A percentile compares a stretch with the other conserved stretches of the same genome.
Conservation (phyloP, 2,329 filamentous ascomycete genomes). For the Mycocentrospora acerina region DNA sequence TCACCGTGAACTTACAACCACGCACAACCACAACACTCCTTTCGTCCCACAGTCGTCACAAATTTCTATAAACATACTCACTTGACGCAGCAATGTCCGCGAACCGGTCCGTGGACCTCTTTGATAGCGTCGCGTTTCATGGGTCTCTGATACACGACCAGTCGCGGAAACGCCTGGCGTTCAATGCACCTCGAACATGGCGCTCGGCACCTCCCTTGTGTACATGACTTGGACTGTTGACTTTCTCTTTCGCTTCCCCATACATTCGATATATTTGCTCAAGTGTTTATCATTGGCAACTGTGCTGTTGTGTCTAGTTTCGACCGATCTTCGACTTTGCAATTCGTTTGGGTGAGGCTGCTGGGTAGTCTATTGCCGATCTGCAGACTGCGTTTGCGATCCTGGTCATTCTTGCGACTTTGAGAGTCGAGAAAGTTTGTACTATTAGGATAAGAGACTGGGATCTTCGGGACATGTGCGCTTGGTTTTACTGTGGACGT, state of each 20-base stretch:
- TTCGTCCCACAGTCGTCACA: constrained; percentile 3
- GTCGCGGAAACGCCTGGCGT: constrained; percentile 35
- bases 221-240: too few species aligned
- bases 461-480: too few species aligned
- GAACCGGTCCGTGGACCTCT: constrained; percentile 18
- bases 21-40: constrained; percentile 12
- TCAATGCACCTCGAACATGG: constrained; percentile 38
- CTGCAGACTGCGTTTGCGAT: too few species aligned
- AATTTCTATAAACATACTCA: not conserved
- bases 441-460: too few species aligned
- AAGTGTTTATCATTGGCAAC: constrained; percentile 37
- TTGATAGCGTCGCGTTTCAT: constrained; percentile 28
- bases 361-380: constrained; percentile 19
- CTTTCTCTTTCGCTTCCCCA: constrained; percentile 14
- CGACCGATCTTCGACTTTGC: too few species aligned
- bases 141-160: constrained; percentile 30
- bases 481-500: too few species aligned
- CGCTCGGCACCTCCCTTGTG: constrained; percentile 32
- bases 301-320: constrained; percentile 42
- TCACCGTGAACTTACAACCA: constrained; percentile 1
- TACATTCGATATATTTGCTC: constrained; percentile 21
- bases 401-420: too few species aligned
- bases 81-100: constrained; percentile 16
- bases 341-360: constrained; percentile 31
- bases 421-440: too few species aligned